phyloP scores from a whole-genome alignment of 495 filamentous ascomycete species.

The Daldinia loculata region DNA sequence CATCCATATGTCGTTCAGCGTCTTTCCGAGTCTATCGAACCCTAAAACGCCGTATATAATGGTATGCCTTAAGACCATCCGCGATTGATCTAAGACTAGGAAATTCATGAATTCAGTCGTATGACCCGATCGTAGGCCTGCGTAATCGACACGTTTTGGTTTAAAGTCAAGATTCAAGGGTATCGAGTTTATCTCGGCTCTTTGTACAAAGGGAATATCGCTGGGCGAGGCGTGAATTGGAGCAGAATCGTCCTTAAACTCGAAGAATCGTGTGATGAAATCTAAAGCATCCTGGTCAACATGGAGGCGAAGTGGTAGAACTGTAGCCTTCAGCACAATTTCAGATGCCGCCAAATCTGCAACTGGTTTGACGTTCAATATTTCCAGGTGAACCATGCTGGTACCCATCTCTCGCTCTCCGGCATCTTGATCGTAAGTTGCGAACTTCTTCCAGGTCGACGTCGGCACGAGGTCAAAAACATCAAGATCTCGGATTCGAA shows the following conservation, averaged over 20 bases:
- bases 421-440: slow-evolving; percentile 88
- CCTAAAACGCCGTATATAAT: slow-evolving; percentile 93
- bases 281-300: slow-evolving; percentile 98
- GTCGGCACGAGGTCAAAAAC: slow-evolving; percentile 94
- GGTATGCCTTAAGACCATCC: slow-evolving; percentile 85
- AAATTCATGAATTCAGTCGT: slow-evolving; percentile 99
- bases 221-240: slow-evolving; percentile 61
- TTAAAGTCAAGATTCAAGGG: slow-evolving; percentile 94
- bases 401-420: slow-evolving; percentile 83
- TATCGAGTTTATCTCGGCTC: slow-evolving; percentile 84
- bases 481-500: slow-evolving; percentile 82
- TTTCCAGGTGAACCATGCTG: slow-evolving; percentile 88
- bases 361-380: slow-evolving; percentile 86
- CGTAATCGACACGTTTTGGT: slow-evolving; percentile 95
- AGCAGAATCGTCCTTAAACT: slow-evolving; percentile 85
- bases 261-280: slow-evolving; percentile 96
- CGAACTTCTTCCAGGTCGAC: slow-evolving; percentile 98
- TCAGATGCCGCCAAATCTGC: slow-evolving; percentile 87
- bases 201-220: slow-evolving; percentile 88
- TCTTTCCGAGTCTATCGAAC: slow-evolving; percentile 86
- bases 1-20: slow-evolving; percentile 96
- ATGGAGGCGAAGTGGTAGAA: slow-evolving; percentile 89
- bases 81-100: slow-evolving; percentile 85
- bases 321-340: slow-evolving; percentile 82
- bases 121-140: slow-evolving; percentile 92